These are phyloP conservation scores for Persicaria tinctoria DNA, from an alignment of 148 eudicot species.

Conservation along the genomic window DNA sequence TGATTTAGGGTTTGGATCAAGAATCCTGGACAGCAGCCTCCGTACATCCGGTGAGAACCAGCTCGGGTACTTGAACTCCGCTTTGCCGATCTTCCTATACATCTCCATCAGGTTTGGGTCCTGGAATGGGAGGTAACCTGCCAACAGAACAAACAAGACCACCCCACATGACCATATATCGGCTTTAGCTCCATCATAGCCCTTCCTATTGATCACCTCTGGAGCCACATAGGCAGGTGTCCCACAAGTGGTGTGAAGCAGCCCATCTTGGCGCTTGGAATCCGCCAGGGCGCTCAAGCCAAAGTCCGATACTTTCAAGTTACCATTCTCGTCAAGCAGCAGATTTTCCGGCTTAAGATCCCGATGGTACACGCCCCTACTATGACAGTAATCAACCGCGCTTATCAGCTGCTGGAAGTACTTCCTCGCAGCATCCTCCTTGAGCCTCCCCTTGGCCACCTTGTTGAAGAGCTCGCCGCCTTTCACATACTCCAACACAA, in stretches of 20 bases:
- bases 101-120: conserved; percentile 44
- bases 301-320: conserved; percentile 39
- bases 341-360: conserved; percentile 50
- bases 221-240: conserved; percentile 15
- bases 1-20: conserved; percentile 38
- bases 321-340: conserved; percentile 34
- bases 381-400: conserved; percentile 50
- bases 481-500: conserved; percentile 41
- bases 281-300: conserved; percentile 41
- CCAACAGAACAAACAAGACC: conserved; percentile 35
- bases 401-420: conserved; percentile 43
- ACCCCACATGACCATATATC: conserved; percentile 57
- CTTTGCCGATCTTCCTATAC: conserved; percentile 47
- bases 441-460: conserved; percentile 22
- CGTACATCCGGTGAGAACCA: conserved; percentile 34
- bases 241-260: conserved; percentile 24
- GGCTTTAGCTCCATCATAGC: conserved; percentile 47
- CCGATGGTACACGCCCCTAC: conserved; percentile 47
- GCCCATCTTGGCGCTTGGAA: conserved; percentile 37
- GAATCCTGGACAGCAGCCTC: conserved; percentile 29
- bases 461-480: conserved; percentile 40
- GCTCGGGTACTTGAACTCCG: conserved; percentile 34
- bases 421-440: conserved; percentile 34
- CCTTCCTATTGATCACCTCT: conserved; percentile 39
- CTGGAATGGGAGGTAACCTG: conserved; percentile 42